Evolutionary conservation across 306 rosid genomes (phyloP), one percentile per base, ranked within the genome.

Genomic region (Malus asiatica): DNA sequence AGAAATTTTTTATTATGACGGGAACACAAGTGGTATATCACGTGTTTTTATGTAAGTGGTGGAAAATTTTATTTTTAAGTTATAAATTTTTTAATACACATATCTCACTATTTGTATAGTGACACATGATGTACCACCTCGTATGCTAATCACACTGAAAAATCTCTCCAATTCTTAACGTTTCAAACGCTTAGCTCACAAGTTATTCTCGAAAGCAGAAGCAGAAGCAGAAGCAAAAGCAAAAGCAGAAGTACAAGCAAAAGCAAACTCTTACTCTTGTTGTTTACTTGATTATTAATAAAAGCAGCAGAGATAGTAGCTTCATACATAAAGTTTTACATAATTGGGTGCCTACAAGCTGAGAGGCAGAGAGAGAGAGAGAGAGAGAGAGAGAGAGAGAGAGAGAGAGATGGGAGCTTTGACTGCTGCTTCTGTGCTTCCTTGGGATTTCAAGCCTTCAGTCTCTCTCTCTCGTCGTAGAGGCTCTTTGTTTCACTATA

Each of bases 331-430:
- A 15, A 4, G 55, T 4, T 48, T 15, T 46, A 15, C 11, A 13
- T 16, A 46, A 46, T 14, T 46, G 53, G 53, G 18, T 14, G 53
- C 53, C 53, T 46, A 4, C 42, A 38, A 38, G 42, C 19, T 33
- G 19, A 4, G 53, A 48, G 52, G 14, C 7, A 14, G 30, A 46
- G 15, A 46, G 74, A 93, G 53, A 48, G 55, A 48, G 53, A 46
- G 52, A 46, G 18, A 13, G 29, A 45, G 15, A 45, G 74, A 93
- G 52, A 48, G 53, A 48, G 53, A 48, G 19, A 48, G 52, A 48
- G 53, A 48, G 53, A 48, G 19, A 48, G 55, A 48, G 71, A 93
- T 91, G 97, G 87, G 78, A 65, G 85, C 83, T 85, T 81, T 91
- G 65, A 79, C 88, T 2, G 83, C 86, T 1, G 77, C 81, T 20